Conservation (phyloP, 2,329 filamentous ascomycete genomes). For the Fusarium temperatum region DNA sequence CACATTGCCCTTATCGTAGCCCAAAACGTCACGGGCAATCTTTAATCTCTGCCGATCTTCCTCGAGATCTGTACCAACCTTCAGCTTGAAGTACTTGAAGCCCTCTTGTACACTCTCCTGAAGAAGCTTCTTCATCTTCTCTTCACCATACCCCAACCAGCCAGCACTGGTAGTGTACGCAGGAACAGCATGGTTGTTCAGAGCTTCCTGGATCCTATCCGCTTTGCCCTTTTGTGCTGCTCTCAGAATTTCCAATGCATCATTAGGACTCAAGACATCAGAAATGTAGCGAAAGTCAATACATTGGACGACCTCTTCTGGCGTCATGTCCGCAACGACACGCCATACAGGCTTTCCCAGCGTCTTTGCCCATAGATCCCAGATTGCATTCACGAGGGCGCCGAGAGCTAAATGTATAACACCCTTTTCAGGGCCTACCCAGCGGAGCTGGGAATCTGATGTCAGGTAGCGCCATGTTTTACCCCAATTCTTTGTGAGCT, state of each 20-base stretch:
- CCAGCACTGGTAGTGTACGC: background rate
- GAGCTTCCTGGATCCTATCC: background rate
- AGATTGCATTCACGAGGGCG: constrained; percentile 90
- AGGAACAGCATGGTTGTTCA: background rate
- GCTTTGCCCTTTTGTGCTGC: background rate
- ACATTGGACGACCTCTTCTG: constrained; percentile 84
- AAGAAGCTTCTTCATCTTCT: background rate
- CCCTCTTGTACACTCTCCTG: background rate
- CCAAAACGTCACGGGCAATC: background rate
- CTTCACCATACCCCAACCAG: background rate
- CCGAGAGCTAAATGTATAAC: constrained; percentile 91
- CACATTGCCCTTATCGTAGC: background rate
- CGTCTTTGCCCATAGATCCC: constrained; percentile 94
- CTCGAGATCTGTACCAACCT: background rate
- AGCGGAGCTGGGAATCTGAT: constrained; percentile 86
- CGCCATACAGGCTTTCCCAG: constrained; percentile 89
- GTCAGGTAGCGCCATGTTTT: constrained; percentile 90
- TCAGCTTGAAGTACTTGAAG: background rate
- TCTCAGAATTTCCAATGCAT: background rate
- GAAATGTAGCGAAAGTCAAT: constrained; percentile 96
- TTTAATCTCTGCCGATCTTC: background rate
- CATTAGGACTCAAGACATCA: constrained; percentile 59
- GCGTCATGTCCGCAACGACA: constrained; percentile 87
- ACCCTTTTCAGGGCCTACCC: constrained; percentile 94
- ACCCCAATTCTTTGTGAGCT: constrained; percentile 82